Evolutionary conservation across 495 filamentous ascomycete species (phyloP).

Genomic region (Pseudomonodictys pantanalensis): DNA sequence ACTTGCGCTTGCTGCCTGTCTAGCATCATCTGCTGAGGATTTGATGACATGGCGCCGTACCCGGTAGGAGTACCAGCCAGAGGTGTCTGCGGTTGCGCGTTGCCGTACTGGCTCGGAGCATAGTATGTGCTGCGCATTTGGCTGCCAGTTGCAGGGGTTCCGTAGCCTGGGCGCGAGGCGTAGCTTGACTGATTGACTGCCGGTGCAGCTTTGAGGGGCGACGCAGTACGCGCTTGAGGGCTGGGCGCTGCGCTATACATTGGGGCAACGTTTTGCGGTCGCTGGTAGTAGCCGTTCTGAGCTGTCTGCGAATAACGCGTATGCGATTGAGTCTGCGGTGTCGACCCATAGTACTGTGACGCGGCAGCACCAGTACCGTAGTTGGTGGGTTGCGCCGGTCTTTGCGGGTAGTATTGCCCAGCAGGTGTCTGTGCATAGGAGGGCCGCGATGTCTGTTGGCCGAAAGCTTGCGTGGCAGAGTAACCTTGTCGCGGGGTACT

Average conservation of each 20-base stretch:
- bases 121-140: conserved; percentile 24
- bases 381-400: conserved; percentile 14
- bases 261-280: conserved; percentile 20
- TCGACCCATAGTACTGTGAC: conserved; percentile 31
- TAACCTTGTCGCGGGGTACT: conserved; percentile 16
- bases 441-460: conserved; percentile 31
- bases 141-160: conserved; percentile 25
- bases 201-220: conserved; percentile 27
- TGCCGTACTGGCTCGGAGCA: conserved; percentile 22
- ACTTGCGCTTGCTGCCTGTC: conserved; percentile 37
- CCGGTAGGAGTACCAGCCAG: conserved; percentile 15
- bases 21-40: conserved; percentile 38
- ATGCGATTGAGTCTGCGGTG: conserved; percentile 26
- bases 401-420: conserved; percentile 27
- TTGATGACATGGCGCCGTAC: conserved; percentile 32
- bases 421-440: conserved; percentile 15
- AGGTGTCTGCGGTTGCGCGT: conserved; percentile 21
- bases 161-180: conserved; percentile 15
- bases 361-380: conserved; percentile 21
- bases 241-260: conserved; percentile 19
- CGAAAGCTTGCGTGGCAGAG: conserved; percentile 22
- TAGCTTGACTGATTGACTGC: conserved; percentile 11
- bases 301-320: conserved; percentile 24
- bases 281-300: conserved; percentile 26
- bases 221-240: conserved; percentile 22